Percentiles rank a stretch among this genome's conserved stretches.
Evolutionary conservation across 2,329 filamentous ascomycete genomes (phyloP).

Genomic region (Colletotrichum sp.): DNA sequence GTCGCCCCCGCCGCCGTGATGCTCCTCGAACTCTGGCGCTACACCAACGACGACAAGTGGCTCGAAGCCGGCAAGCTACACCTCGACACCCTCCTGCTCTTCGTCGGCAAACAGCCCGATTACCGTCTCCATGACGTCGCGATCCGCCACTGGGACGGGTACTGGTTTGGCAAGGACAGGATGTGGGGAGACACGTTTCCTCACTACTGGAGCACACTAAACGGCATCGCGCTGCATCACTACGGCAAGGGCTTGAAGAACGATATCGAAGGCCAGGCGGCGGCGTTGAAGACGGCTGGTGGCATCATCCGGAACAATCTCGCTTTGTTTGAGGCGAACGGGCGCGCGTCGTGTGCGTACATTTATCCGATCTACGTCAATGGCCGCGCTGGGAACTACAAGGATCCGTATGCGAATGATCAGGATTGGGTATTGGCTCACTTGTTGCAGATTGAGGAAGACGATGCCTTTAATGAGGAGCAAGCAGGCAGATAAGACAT

Average conservation of each 20-base stretch:
- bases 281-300: background rate
- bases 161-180: slow-evolving; percentile 15
- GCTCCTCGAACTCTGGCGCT: slow-evolving; percentile 54
- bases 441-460: slow-evolving; percentile 11
- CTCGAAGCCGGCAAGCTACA: slow-evolving; percentile 31
- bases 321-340: background rate
- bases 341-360: slow-evolving; percentile 6
- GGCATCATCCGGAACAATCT: background rate
- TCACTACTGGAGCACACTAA: slow-evolving; percentile 13
- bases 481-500: background rate
- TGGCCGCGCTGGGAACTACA: background rate
- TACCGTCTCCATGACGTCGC: slow-evolving; percentile 13
- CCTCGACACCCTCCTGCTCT: background rate
- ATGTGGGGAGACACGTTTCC: slow-evolving; percentile 18
- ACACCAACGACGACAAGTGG: slow-evolving; percentile 41
- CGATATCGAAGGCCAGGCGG: background rate
- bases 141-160: slow-evolving; percentile 16
- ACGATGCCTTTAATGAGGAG: background rate
- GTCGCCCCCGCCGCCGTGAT: slow-evolving; percentile 11
- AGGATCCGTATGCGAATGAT: slow-evolving; percentile 16
- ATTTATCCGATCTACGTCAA: slow-evolving; percentile 14
- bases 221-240: slow-evolving; percentile 7
- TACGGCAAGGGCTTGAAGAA: background rate
- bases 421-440: slow-evolving; percentile 9
- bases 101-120: slow-evolving; percentile 14